phyloP scores from a whole-genome alignment of 257 asterid species.

The Anisodus tanguticus region DNA sequence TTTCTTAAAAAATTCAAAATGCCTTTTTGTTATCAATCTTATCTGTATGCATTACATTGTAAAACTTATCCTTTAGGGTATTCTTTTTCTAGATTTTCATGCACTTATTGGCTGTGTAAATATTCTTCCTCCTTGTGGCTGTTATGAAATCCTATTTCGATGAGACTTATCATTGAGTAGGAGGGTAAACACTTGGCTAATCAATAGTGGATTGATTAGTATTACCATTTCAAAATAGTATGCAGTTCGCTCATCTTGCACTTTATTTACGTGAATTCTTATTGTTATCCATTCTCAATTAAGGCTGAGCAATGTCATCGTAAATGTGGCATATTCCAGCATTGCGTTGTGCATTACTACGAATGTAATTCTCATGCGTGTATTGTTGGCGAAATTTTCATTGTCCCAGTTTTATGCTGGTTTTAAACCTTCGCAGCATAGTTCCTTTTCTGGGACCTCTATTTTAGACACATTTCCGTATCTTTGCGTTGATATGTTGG shows the following conservation, averaged over 20 bases:
- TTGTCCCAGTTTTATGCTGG: background rate
- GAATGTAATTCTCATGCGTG: background rate
- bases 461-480: background rate
- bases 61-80: background rate
- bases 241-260: background rate
- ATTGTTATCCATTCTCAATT: background rate
- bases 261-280: background rate
- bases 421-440: background rate
- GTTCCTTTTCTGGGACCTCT: background rate
- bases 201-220: background rate
- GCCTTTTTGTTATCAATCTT: background rate
- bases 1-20: background rate
- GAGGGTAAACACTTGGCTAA: background rate
- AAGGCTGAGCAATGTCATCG: background rate
- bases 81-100: background rate
- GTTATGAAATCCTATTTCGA: conserved; percentile 14
- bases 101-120: background rate
- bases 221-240: background rate
- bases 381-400: background rate
- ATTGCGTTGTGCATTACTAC: background rate
- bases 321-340: conserved; percentile 2
- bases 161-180: background rate
- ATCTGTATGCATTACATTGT: conserved; percentile 16
- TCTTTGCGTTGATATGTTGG: background rate
- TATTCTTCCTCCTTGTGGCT: background rate